Conservation (phyloP, 805 yeast genomes). For the Sugiyamaella marilandica region DNA sequence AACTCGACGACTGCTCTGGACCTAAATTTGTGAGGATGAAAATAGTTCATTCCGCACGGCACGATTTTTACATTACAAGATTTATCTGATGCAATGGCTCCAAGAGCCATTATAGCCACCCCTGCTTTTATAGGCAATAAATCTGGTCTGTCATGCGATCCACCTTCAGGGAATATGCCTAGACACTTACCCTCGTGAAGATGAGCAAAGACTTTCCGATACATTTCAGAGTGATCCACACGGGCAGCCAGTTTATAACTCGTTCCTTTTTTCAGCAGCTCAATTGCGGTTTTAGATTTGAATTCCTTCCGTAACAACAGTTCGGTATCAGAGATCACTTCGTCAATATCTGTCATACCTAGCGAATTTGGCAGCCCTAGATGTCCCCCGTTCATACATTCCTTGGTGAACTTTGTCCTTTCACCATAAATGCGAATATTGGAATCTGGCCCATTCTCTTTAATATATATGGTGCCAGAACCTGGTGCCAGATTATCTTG, state of each 20-base stretch:
- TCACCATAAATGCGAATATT: conserved; percentile 50
- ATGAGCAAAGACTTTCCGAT: conserved; percentile 78
- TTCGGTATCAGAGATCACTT: conserved; percentile 68
- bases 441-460: conserved; percentile 48
- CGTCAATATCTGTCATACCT: conserved; percentile 69
- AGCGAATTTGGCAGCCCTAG: conserved; percentile 71
- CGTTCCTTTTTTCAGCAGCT: conserved; percentile 49
- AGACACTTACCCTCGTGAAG: conserved; percentile 73
- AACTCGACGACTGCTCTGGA: conserved; percentile 94
- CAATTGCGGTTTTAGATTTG: conserved; percentile 40
- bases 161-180: conserved; percentile 98
- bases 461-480: conserved; percentile 56
- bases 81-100: conserved; percentile 79
- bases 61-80: conserved; percentile 77
- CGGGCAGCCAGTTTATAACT: conserved; percentile 69
- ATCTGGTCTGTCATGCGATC: conserved; percentile 93
- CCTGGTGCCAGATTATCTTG: conserved; percentile 75
- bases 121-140: conserved; percentile 92
- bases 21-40: conserved; percentile 92
- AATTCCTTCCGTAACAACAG: conserved; percentile 66
- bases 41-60: conserved; percentile 97
- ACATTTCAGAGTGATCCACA: conserved; percentile 81
- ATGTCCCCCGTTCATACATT: conserved; percentile 61
- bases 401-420: conserved; percentile 61
- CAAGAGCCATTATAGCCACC: conserved; percentile 96